Evolutionary conservation across 148 eudicot genomes (phyloP).

Genomic region (Fagopyrum esculentum): DNA sequence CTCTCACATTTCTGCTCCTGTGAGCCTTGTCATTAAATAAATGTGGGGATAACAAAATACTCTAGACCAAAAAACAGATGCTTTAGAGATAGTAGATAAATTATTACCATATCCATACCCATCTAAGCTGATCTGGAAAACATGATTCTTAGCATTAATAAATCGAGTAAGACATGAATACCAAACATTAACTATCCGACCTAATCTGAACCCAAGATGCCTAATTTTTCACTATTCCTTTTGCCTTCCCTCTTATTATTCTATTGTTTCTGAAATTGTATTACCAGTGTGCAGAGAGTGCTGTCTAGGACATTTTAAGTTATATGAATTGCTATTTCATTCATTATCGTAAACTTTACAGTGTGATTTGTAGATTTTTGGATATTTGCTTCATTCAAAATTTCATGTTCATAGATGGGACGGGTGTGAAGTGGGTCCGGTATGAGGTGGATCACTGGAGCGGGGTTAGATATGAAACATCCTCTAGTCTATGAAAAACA

Average conservation of each 20-base stretch:
- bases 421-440: not conserved
- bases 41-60: slow-evolving; percentile 1
- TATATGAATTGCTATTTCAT: not conserved
- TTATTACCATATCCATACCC: not conserved
- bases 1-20: not conserved
- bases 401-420: not conserved
- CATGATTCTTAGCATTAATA: not conserved
- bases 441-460: not conserved
- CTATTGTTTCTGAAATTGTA: not conserved
- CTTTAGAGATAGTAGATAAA: not conserved
- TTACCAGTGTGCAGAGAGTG: not conserved
- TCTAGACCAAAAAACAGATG: not conserved
- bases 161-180: not conserved
- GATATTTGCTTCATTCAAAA: not conserved
- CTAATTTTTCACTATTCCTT: not conserved
- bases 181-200: not conserved
- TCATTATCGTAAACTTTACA: not conserved
- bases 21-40: slow-evolving; percentile 1
- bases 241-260: not conserved
- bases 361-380: not conserved
- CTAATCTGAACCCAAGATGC: not conserved
- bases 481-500: not conserved
- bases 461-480: slow-evolving; percentile 3
- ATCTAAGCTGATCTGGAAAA: not conserved
- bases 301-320: not conserved